These are phyloP conservation scores for Kurtzmaniella quercitrusa DNA, from an alignment of 1,139 yeast genomes.

Conservation along the genomic window DNA sequence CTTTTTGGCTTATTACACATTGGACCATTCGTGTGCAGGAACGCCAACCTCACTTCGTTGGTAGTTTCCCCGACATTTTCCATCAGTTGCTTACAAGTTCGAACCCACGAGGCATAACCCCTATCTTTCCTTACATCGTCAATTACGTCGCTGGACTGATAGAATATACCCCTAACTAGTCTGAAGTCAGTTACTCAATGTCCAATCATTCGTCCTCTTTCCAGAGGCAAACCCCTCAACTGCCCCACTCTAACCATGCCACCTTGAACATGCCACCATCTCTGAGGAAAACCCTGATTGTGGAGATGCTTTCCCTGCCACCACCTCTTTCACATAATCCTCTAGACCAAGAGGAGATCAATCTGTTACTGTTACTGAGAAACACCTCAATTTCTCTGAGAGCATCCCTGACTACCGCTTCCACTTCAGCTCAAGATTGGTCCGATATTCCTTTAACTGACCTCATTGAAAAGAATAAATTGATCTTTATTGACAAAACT, in stretches of 20 bases:
- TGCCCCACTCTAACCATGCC: slow-evolving; percentile 5
- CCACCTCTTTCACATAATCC: slow-evolving; percentile 50
- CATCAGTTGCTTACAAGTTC: neutral
- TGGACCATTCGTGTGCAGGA: neutral
- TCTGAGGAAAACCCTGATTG: slow-evolving; percentile 71
- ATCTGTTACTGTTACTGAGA: slow-evolving; percentile 41
- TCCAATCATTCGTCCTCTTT: slow-evolving; percentile 8
- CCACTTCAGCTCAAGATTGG: slow-evolving; percentile 51
- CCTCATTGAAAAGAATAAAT: slow-evolving; percentile 72
- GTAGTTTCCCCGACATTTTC: neutral
- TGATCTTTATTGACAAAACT: slow-evolving; percentile 59
- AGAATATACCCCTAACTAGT: neutral
- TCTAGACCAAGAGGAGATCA: slow-evolving; percentile 27
- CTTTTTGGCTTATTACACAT: neutral
- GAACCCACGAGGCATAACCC: neutral
- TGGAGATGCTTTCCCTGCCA: slow-evolving; percentile 77
- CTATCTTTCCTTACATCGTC: neutral
- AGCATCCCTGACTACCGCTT: slow-evolving; percentile 15
- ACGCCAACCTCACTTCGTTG: neutral
- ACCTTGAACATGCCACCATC: slow-evolving; percentile 13
- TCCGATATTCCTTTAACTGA: slow-evolving; percentile 66
- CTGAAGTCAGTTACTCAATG: slow-evolving; percentile 1
- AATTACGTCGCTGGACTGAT: too few species aligned
- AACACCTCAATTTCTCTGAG: slow-evolving; percentile 37
- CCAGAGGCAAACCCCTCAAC: slow-evolving; percentile 8